These are phyloP conservation scores for Fusarium acutatum DNA, from an alignment of 2,329 filamentous ascomycete species.

Conservation along the genomic window DNA sequence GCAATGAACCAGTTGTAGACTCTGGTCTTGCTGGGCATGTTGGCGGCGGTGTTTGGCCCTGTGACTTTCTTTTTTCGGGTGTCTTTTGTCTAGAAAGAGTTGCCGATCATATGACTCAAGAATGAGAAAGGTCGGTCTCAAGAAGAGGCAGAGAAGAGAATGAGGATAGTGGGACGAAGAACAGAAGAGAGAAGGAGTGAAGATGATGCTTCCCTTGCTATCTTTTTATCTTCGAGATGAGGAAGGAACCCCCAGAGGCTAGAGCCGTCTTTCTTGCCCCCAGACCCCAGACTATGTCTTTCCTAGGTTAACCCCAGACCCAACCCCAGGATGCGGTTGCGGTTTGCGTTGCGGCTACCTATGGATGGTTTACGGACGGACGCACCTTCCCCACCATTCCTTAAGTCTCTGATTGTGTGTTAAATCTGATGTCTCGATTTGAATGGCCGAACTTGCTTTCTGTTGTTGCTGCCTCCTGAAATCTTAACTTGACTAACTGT, in stretches of 20 bases:
- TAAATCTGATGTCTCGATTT: not conserved
- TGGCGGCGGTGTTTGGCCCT: constrained; percentile 36
- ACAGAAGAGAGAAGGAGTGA: constrained; percentile 2
- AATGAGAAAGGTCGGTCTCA: not conserved
- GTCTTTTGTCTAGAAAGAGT: not conserved
- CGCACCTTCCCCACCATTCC: constrained; percentile 12
- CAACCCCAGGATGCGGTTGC: constrained; percentile 17
- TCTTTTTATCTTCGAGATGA: constrained; percentile 33
- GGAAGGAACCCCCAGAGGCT: constrained; percentile 7
- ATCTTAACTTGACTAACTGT: not conserved
- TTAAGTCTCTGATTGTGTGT: not conserved
- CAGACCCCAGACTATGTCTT: constrained; percentile 18
- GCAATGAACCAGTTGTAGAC: constrained; percentile 63
- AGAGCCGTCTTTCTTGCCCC: constrained; percentile 22
- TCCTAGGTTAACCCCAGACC: constrained; percentile 18
- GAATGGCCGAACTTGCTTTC: not conserved
- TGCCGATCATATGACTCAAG: not conserved
- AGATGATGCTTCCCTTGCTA: constrained; percentile 6
- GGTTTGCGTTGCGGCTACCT: not conserved
- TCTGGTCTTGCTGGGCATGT: constrained; percentile 48
- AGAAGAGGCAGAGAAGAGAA: not conserved
- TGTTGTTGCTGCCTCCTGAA: not conserved
- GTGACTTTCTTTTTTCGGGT: not conserved
- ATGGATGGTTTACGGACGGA: not conserved
- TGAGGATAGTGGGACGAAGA: constrained; percentile 5